Base-by-base conservation (phyloP, 805 yeast species). In the Kazachstania psychrophila region DNA sequence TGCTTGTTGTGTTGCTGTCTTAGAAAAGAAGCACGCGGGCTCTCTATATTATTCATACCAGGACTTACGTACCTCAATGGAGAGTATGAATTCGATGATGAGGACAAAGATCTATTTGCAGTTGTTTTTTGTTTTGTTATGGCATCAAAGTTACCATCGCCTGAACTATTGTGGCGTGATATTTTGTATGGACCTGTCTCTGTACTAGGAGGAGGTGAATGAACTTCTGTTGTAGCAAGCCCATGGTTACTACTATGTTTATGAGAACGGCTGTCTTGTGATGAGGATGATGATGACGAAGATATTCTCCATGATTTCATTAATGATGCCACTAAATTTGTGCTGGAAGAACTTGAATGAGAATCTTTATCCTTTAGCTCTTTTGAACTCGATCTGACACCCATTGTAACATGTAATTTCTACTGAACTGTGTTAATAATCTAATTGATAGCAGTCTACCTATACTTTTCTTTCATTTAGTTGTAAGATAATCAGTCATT, bases 281-380 rank as follows among this genome's bases (percentile, higher is more conserved):
- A 36, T 2, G 45, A 37, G 11, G 33, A 30, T 5, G 22, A 17
- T 16, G n/a, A 6, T 11, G 31, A 17, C 4, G 45, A 38, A 8
- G 54, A 46, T n/a, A 51, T 51, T 27, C 47, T 51, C 56, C 56
- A 51, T 3, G 59, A 51, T 36, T 52, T 54, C 57, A 54, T 51
- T 27, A 54, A 35, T 3, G 56, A 47, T 2, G 46, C 39, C 6
- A 52, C 56, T 19, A 54, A 26, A 29, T 47, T 45, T 3, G 48
- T 34, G n/a, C 46, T 34, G 34, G 43, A 33, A 13, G 30, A 14
- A 11, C 14, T 28, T 6, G 41, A 32, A 20, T 26, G 28, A 2
- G 25, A 11, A 7, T 28, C 16, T 15, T 39, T 33, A n/a, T 45
- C 49, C 33, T 46, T 51, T 42, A 49, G 50, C 33, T 53, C 58